phyloP scores from a whole-genome alignment of 305 asterid genomes.

The Rubia peregrina region DNA sequence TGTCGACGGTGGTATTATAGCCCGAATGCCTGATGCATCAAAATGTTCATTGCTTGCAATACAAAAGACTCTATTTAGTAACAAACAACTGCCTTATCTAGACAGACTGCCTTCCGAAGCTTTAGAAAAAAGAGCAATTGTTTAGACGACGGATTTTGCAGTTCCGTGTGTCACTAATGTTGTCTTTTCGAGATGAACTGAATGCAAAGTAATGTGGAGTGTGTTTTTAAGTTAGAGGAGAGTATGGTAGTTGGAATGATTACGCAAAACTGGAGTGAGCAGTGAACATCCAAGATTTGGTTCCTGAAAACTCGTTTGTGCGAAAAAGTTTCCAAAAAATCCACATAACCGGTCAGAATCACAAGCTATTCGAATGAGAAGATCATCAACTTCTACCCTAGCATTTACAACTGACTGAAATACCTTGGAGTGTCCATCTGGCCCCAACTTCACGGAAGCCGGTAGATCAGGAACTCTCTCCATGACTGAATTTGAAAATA shows the following conservation, averaged over 20 bases:
- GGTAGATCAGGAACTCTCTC: not conserved
- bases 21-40: not conserved
- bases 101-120: not conserved
- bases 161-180: not conserved
- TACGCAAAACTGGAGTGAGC: slow-evolving; percentile 15
- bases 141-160: slow-evolving; percentile 1
- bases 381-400: not conserved
- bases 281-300: slow-evolving; percentile 17
- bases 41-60: too few species aligned
- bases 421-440: too few species aligned
- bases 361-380: not conserved
- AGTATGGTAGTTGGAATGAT: slow-evolving; percentile 11
- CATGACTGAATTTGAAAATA: not conserved
- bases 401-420: too few species aligned
- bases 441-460: not conserved
- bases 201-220: slow-evolving; percentile 3
- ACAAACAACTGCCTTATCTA: slow-evolving; percentile 8
- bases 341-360: not conserved
- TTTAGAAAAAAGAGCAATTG: slow-evolving; percentile 6
- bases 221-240: slow-evolving; percentile 11
- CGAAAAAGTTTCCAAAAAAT: not conserved
- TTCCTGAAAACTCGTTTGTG: not conserved
- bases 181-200: not conserved
- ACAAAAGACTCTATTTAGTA: too few species aligned
- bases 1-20: not conserved